Conservation (phyloP, 73 alveolate genomes). For the Uronychia setigera region DNA sequence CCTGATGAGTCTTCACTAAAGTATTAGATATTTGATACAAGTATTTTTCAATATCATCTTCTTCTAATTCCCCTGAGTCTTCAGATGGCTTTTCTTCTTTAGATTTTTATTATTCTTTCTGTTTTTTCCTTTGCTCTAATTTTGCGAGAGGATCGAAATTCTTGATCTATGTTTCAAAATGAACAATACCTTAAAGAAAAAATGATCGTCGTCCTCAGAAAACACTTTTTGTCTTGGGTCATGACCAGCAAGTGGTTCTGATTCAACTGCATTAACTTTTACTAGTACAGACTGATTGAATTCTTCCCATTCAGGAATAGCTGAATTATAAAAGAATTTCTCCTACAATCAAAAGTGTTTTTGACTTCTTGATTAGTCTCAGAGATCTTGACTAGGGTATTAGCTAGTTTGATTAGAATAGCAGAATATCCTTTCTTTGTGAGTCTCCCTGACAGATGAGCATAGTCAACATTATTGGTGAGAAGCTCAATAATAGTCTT, state of each 20-base stretch:
- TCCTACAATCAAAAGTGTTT: neutral
- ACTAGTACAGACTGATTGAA: neutral
- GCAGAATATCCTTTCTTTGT: neutral
- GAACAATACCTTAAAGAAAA: neutral
- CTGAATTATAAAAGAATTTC: neutral
- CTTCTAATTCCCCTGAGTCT: neutral
- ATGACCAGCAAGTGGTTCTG: neutral
- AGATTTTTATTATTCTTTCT: neutral
- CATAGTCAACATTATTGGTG: neutral
- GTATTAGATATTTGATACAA: neutral
- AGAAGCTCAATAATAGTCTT: neutral
- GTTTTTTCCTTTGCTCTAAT: neutral
- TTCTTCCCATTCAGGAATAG: neutral
- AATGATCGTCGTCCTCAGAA: neutral
- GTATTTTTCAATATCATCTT: neutral
- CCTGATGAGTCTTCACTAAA: neutral
- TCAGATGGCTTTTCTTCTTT: neutral
- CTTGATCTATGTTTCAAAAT: neutral
- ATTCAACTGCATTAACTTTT: neutral
- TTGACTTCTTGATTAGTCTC: neutral
- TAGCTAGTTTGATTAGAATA: neutral
- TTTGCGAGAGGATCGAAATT: neutral
- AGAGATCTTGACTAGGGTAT: neutral
- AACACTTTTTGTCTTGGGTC: neutral
- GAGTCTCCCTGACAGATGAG: neutral